Conservation (phyloP, 1,139 yeast species). For the Geotrichum cucujoidarum region DNA sequence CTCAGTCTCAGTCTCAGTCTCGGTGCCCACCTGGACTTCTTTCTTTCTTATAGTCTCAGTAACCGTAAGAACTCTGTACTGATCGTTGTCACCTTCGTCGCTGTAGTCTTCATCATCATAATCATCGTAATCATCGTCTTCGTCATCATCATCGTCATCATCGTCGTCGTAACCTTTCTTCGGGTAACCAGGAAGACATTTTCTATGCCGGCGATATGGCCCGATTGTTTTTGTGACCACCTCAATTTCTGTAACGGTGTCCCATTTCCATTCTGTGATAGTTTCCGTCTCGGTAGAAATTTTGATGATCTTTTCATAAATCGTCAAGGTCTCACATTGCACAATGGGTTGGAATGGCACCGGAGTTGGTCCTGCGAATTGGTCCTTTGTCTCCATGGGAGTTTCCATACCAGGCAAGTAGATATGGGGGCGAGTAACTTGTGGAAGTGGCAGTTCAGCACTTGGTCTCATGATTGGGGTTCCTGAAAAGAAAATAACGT, state of each 20-base stretch:
- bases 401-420: too few species aligned
- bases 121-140: slow-evolving; percentile 2
- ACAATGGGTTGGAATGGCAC: too few species aligned
- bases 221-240: slow-evolving; percentile 7
- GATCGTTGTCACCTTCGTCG: slow-evolving; percentile 6
- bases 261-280: slow-evolving; percentile 3
- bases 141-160: slow-evolving; percentile 4
- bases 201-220: slow-evolving; percentile 1
- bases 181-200: slow-evolving; percentile 10
- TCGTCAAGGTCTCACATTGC: slow-evolving; percentile 7
- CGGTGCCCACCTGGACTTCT: too few species aligned
- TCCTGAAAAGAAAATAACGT: too few species aligned
- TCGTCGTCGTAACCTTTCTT: not conserved
- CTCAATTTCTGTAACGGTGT: not conserved
- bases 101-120: not conserved
- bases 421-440: too few species aligned
- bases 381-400: too few species aligned
- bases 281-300: slow-evolving; percentile 1
- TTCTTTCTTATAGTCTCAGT: too few species aligned
- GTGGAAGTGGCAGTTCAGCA: too few species aligned
- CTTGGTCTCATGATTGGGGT: too few species aligned
- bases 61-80: not conserved
- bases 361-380: too few species aligned
- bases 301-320: not conserved
- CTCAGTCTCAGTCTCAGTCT: not conserved